Evolutionary conservation across 495 filamentous ascomycete species (phyloP).

Genomic region (Annulohypoxylon moriforme): DNA sequence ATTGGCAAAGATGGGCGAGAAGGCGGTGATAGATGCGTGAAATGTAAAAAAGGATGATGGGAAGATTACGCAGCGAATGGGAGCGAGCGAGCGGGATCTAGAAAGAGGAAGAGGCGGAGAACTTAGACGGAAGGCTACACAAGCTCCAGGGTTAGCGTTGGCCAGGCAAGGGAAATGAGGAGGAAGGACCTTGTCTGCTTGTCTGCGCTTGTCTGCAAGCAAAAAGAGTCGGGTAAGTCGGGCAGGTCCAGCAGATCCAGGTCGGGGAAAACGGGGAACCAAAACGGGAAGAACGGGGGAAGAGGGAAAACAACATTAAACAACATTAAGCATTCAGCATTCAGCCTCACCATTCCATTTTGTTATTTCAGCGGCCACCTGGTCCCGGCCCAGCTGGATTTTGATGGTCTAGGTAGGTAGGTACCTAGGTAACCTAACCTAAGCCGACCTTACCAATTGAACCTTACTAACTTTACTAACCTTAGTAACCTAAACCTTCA

Average conservation of each 20-base stretch:
- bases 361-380: slow-evolving; percentile 2
- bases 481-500: background rate
- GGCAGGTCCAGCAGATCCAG: slow-evolving; percentile 5
- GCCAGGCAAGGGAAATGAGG: slow-evolving; percentile 12
- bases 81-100: slow-evolving; percentile 10
- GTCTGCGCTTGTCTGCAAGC: background rate
- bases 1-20: slow-evolving; percentile 14
- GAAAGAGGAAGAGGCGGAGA: slow-evolving; percentile 25
- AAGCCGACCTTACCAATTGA: too few relatives aligned
- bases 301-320: too few relatives aligned
- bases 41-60: slow-evolving; percentile 29
- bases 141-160: slow-evolving; percentile 12
- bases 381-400: background rate
- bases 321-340: background rate
- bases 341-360: slow-evolving; percentile 42
- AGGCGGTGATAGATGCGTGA: slow-evolving; percentile 10
- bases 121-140: slow-evolving; percentile 20
- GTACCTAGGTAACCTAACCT: background rate
- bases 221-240: slow-evolving; percentile 20
- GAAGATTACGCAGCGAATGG: slow-evolving; percentile 33
- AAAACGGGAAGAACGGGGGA: background rate
- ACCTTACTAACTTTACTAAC: background rate
- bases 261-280: slow-evolving; percentile 12
- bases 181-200: background rate
- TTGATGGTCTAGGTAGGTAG: background rate